Evolutionary conservation across 2,329 filamentous ascomycete species (phyloP), one percentile per base, ranked within the genome.

Genomic region (Aspergillus spinulosporus): DNA sequence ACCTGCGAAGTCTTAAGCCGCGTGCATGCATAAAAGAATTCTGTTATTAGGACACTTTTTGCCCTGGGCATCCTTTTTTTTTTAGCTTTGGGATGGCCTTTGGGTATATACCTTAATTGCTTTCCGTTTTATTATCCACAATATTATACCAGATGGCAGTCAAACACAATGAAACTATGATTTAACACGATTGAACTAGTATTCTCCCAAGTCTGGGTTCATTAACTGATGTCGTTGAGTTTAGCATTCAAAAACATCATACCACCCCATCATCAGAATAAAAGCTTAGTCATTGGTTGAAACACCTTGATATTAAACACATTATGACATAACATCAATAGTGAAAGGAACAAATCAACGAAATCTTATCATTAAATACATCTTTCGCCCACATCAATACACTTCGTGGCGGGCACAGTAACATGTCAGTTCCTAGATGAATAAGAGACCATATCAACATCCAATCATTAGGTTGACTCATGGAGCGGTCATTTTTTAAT

Each of bases 401-500:
- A 47, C 9, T 15, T 47, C 29, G 14, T 5, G 26, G 43, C 4
- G 9, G 12, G 43, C 12, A 34, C 7, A 32, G 2, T n/a, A 47
- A 9, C 39, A 36, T 52, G 29, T 21, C 21, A 46, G 29, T 52
- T 52, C 37, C 26, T 2, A 46, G 29, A 21, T 26, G 29, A 47
- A 14, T n/a, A 39, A 8, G 45, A 47, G 50, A 46, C 50, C 21
- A 46, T 52, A 52, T 47, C 32, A 47, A 47, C 50, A 52, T 52
- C 34, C 50, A 26, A 32, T 52, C 50, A 52, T 52, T 52, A 52
- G 46, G 14, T 31, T 26, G 40, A 45, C 40, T 52, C 11, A 21
- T 37, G 21, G 21, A 28, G 31, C 36, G 28, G 42, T 44, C 49
- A 28, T 12, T 44, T 34, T 31, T 15, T 21, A 21, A 21, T 21